Base-by-base conservation (phyloP, 2,329 filamentous ascomycete species). In the Cladophialophora psammophila region DNA sequence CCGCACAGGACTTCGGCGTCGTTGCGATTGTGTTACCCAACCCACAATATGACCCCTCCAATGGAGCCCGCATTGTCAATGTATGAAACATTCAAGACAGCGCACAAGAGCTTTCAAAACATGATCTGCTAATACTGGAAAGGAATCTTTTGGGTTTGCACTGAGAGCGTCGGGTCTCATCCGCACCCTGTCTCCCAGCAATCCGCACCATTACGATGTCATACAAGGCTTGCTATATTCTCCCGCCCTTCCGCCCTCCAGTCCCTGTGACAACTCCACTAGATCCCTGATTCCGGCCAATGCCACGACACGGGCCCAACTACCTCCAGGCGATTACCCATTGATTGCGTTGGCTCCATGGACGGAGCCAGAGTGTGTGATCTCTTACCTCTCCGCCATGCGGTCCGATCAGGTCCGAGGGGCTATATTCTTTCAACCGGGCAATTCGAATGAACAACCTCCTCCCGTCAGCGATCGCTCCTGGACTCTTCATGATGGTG, bases 321-420 rank as follows among this genome's bases (percentile, higher is more conserved):
- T 97, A 15, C 83, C 85, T 0, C 82, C 84, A 0, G 76, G 77
- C 20, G 88, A 91, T 71, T 93, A 92, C 77, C 88, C 90, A 63
- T 83, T 93, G 60, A 87, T 97, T 72, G 94, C 91, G 34, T 81
- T 97, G 61, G 94, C 92, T 31, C 94, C 94, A 34, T 98, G 94
- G 94, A 88, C 93, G 73, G 91, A 85, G 69, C 81, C 85, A 7
- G 81, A 87, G 32, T 99, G 94, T 76, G 91, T 92, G 12, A 79
- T 84, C 63, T 86, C 90, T 53, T 97, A 93, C 76, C 84, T 98
- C 55, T 79, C 84, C 18, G 80, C 82, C 12, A 85, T 85, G 2
- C 83, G 86, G 20, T 85, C 86, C n/a, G 87, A 89, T 71, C 84
- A 87, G 31, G 83, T 90, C 9, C 85, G 87, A 50, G 85, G 80